Base-by-base conservation (phyloP, 2,329 filamentous ascomycete genomes). In the Aspergillus sp. region DNA sequence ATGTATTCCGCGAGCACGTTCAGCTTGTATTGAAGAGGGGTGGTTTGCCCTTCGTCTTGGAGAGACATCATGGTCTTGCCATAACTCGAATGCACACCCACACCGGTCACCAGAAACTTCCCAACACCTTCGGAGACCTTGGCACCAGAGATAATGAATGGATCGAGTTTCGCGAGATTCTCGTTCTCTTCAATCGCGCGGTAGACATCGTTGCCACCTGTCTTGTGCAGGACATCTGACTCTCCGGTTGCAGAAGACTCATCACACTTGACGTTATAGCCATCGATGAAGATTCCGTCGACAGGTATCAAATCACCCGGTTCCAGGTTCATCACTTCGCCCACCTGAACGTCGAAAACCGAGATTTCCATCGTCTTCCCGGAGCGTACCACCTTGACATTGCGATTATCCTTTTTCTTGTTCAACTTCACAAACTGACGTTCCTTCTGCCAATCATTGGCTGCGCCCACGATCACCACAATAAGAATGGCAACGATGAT, bases 401-500 rank as follows among this genome's bases (percentile, higher is more conserved):
- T 71, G 30, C 86, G 78, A 59, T 88, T 82, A 43, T 88, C 82
- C 64, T 90, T 90, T 60, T 88, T 87, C 63, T 81, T 81, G 66
- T 89, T 89, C 49, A 90, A 71, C 63, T 87, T 88, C 35, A 86
- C 83, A 57, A 90, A 90, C 58, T 88, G 84, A 41, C 83, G 77
- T 62, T 89, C 86, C 65, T 89, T 89, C 58, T 90, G 86, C 77
- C 82, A 90, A 60, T 90, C 86, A 54, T 88, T 90, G 32, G 82
- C 70, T n/a, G 86, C 85, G 50, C 85, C 86, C 19, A 88, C 86
- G 19, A 85, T 65, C 3, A 89, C 83, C 41, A 90, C 86, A 52
- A 90, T 82, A 10, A 83, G 62, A 50, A 90, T 87, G 43, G 86
- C 86, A 26, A 84, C 78, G 39, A 88, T 82, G 52, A 90, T 88